A percentile compares a stretch with the other conserved stretches of the same genome.
These are phyloP conservation scores for Gypsophila paniculata DNA, from an alignment of 179 eudicot genomes.

Conservation along the genomic window DNA sequence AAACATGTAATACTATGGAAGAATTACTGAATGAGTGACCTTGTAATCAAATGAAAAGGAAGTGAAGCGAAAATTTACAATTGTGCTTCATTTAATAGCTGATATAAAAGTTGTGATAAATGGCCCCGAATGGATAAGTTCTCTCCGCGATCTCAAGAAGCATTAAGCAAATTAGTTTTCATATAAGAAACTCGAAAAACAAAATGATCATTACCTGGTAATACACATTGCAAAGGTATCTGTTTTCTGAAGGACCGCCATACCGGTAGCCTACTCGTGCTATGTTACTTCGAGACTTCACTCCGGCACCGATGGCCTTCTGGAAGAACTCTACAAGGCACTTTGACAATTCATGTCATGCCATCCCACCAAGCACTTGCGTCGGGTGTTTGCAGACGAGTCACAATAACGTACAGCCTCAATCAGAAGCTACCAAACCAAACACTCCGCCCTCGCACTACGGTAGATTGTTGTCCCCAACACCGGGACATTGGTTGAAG, in stretches of 20 bases:
- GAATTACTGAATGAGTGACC: too few species aligned
- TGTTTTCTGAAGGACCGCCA: neutral
- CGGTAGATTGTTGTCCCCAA: too few species aligned
- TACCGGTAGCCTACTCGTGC: too few species aligned
- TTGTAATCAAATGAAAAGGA: neutral
- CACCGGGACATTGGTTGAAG: neutral
- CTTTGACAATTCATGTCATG: neutral
- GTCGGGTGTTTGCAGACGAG: neutral
- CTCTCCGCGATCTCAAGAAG: neutral
- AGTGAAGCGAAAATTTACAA: neutral
- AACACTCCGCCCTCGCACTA: neutral
- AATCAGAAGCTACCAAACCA: neutral
- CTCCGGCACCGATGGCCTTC: neutral
- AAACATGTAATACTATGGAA: neutral
- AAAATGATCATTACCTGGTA: conserved; percentile 3
- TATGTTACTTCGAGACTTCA: neutral
- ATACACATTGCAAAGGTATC: neutral
- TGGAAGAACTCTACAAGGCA: neutral
- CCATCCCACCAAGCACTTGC: neutral
- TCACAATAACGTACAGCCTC: neutral
- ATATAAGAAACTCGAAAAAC: neutral
- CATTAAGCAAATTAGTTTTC: neutral
- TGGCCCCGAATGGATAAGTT: neutral
- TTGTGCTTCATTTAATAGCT: neutral
- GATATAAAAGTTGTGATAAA: neutral